Evolutionary conservation across 805 yeast genomes (phyloP).

Genomic region (Kluyveromyces wickerhamii): DNA sequence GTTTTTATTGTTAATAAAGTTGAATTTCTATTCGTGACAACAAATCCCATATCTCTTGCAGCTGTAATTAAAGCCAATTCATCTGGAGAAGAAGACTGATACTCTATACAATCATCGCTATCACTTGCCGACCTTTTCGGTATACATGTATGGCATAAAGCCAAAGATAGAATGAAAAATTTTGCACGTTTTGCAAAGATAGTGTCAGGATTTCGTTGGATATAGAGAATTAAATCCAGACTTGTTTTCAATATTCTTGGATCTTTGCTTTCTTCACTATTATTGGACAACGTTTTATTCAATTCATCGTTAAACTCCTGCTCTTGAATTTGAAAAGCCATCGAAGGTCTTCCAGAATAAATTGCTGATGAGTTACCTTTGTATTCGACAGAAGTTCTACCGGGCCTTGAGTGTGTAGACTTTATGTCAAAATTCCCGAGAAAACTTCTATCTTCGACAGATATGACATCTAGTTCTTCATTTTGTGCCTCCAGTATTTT

Average conservation of each 20-base stretch:
- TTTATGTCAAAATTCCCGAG: slow-evolving; percentile 10
- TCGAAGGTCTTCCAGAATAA: slow-evolving; percentile 49
- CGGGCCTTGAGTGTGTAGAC: background rate
- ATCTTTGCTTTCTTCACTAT: slow-evolving; percentile 4
- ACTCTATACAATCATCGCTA: slow-evolving; percentile 48
- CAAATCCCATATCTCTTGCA: slow-evolving; percentile 89
- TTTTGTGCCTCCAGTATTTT: slow-evolving; percentile 16
- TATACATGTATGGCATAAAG: slow-evolving; percentile 84
- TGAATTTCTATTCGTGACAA: slow-evolving; percentile 64
- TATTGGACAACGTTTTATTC: background rate
- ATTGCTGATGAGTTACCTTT: slow-evolving; percentile 35
- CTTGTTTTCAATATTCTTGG: slow-evolving; percentile 43
- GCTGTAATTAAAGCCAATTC: slow-evolving; percentile 91
- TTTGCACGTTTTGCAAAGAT: slow-evolving; percentile 63
- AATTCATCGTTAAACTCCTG: slow-evolving; percentile 4
- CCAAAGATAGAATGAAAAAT: slow-evolving; percentile 72
- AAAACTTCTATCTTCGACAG: slow-evolving; percentile 16
- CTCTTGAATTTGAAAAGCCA: slow-evolving; percentile 36
- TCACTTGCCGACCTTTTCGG: slow-evolving; percentile 45
- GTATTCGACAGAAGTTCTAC: slow-evolving; percentile 33
- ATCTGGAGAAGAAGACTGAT: slow-evolving; percentile 95
- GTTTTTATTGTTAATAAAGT: slow-evolving; percentile 57
- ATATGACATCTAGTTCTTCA: slow-evolving; percentile 18
- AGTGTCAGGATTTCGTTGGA: slow-evolving; percentile 65
- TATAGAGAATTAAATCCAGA: slow-evolving; percentile 53